Evolutionary conservation across 331 rosid genomes (phyloP).

Genomic region (Cucumis variabilis): DNA sequence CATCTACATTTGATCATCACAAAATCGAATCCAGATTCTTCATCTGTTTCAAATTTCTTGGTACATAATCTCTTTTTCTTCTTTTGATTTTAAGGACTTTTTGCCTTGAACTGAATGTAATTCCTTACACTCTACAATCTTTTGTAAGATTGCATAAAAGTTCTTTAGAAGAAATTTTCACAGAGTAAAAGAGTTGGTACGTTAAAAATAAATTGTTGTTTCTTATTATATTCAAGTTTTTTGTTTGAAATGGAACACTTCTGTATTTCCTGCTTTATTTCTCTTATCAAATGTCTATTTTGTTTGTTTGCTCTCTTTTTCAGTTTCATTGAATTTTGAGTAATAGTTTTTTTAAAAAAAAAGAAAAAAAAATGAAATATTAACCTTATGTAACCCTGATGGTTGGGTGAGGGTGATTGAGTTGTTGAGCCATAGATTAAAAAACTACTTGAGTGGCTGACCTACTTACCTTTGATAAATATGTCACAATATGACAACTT

Average conservation of each 20-base stretch:
- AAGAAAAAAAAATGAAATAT: not conserved
- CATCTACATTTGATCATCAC: not conserved
- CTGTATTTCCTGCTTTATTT: not conserved
- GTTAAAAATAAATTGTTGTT: conserved; percentile 38
- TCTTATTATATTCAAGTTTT: not conserved
- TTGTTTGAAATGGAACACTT: not conserved
- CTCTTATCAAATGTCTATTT: not conserved
- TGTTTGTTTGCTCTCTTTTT: not conserved
- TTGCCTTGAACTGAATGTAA: too few species aligned
- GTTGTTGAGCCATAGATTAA: not conserved
- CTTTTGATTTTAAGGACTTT: too few species aligned
- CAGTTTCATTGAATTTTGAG: not conserved
- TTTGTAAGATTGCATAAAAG: conserved; percentile 79
- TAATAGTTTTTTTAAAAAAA: not conserved
- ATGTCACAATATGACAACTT: not conserved
- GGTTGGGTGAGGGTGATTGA: not conserved
- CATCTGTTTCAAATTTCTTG: not conserved
- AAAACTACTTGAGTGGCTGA: not conserved
- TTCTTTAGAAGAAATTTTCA: conserved; percentile 76
- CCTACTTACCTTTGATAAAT: not conserved
- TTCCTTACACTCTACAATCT: conserved; percentile 29
- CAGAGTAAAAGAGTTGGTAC: conserved; percentile 98
- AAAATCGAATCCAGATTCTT: not conserved
- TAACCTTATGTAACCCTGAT: not conserved
- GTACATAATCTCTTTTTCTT: not conserved